phyloP scores from a whole-genome alignment of 768 basidiomycete genomes.

The Thelephora aurantiotincta region DNA sequence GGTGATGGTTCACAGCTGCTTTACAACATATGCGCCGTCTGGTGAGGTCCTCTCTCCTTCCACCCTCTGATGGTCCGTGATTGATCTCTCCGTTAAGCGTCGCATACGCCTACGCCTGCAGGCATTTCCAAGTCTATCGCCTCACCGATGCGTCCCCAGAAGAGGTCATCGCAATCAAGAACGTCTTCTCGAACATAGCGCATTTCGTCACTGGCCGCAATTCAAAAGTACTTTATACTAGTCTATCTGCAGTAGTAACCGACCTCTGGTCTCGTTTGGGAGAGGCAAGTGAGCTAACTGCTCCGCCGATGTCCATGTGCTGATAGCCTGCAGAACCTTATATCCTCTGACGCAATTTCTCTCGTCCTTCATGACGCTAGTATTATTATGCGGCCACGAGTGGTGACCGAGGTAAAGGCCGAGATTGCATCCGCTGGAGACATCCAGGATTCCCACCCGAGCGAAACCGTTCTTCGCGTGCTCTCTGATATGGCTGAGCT shows the following conservation, averaged over 20 bases:
- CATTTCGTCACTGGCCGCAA: conserved; percentile 54
- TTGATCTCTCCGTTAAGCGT: conserved; percentile 14
- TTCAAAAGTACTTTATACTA: conserved; percentile 38
- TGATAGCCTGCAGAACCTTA: conserved; percentile 14
- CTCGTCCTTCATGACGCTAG: conserved; percentile 44
- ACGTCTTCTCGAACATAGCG: conserved; percentile 33
- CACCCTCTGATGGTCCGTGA: too few species aligned
- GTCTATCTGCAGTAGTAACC: conserved; percentile 36
- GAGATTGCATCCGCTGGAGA: background rate
- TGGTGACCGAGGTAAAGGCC: conserved; percentile 13
- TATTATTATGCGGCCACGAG: conserved; percentile 33
- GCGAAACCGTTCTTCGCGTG: conserved; percentile 27
- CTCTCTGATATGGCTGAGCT: conserved; percentile 41
- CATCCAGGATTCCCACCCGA: conserved; percentile 20
- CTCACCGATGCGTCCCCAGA: conserved; percentile 29
- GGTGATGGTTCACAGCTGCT: conserved; percentile 24
- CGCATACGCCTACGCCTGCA: conserved; percentile 53
- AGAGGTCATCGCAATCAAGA: conserved; percentile 27
- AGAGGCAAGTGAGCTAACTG: conserved; percentile 23
- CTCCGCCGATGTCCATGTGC: background rate
- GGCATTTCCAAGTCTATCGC: conserved; percentile 45
- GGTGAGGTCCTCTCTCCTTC: conserved; percentile 29
- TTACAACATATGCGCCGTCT: conserved; percentile 56
- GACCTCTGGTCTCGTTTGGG: conserved; percentile 55
- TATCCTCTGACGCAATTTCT: conserved; percentile 28